Evolutionary conservation across 805 yeast genomes (phyloP).

Genomic region (Nakazawaea laoshanensis): DNA sequence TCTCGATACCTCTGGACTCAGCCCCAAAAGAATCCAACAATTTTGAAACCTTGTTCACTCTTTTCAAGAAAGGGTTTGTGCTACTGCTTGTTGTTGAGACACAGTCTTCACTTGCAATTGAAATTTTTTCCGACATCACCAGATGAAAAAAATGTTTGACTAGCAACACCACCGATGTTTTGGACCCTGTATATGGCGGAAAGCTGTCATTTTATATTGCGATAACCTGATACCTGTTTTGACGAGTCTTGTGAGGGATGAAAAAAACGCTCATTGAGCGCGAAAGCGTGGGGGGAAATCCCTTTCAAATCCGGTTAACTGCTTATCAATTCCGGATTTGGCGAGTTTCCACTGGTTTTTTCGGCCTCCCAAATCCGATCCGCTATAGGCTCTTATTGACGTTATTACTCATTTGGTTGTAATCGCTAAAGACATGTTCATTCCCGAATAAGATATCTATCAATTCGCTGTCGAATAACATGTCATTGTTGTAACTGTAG

Average conservation of each 20-base stretch:
- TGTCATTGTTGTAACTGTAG: constrained; percentile 10
- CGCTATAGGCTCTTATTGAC: not conserved
- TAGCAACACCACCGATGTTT: no score
- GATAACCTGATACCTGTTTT: no score
- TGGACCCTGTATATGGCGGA: no score
- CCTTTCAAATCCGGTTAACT: no score
- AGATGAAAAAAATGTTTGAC: no score
- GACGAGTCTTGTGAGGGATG: no score
- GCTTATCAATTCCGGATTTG: constrained; percentile 2
- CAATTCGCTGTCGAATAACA: constrained; percentile 10
- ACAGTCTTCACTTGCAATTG: no score
- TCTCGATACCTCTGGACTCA: constrained; percentile 73
- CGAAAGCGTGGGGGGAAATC: no score
- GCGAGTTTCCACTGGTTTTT: not conserved
- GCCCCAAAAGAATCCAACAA: constrained; percentile 50
- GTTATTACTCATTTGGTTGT: constrained; percentile 9
- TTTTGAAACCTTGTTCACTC: constrained; percentile 16
- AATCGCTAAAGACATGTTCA: constrained; percentile 9
- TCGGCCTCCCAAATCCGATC: not conserved
- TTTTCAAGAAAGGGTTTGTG: not conserved
- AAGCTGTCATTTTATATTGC: no score
- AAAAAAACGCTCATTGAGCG: no score
- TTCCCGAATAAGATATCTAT: constrained; percentile 11
- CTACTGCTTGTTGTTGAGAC: not conserved
- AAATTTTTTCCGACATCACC: no score